Evolutionary conservation across 2,329 filamentous ascomycete genomes (phyloP), one percentile per base, ranked within the genome.

Genomic region (Cryphonectria japonica): DNA sequence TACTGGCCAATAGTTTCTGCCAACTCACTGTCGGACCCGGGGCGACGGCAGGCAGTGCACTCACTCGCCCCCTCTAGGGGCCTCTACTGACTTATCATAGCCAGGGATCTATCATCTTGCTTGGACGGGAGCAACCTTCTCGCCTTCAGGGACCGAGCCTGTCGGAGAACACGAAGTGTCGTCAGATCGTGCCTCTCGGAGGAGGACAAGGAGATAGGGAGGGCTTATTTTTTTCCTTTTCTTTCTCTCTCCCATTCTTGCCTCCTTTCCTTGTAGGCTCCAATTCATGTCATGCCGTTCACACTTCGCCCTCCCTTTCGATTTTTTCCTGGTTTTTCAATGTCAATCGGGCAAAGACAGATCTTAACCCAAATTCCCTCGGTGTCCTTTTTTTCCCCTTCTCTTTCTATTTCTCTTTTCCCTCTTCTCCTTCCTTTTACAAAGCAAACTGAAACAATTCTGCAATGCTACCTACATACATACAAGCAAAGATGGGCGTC

Each of bases 111-210:
- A 50, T 50, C 46, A 50, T 50, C 29, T 16, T 59, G 59, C 16
- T 32, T 29, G 41, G 41, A 52, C 66, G 66, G 66, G 66, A 68
- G 66, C 66, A 68, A 68, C 66, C 66, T 68, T 68, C 59, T 46
- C 57, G 22, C 19, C 26, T 13, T 43, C 66, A 68, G 59, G 66
- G 66, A 62, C 13, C 41, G 43, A 41, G 66, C 66, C 66, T 68
- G 66, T 39, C 19, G n/a, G 66, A 9, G 52, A 32, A 22, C n/a
- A 37, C 32, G 34, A 3, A 16, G n/a, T 60, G 43, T 46, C 66
- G 32, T 60, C 66, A 39, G 54, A 43, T 29, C 26, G 8, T 22
- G 26, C 14, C 62, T 8, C 52, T 32, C 19, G n/a, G 62, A 43
- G 62, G 32, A 50, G 19, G 16, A 50, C 16, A 7, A 50, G 43